These are phyloP conservation scores for Pseudomonodictys pantanalensis DNA, from an alignment of 495 filamentous ascomycete species.

Conservation along the genomic window DNA sequence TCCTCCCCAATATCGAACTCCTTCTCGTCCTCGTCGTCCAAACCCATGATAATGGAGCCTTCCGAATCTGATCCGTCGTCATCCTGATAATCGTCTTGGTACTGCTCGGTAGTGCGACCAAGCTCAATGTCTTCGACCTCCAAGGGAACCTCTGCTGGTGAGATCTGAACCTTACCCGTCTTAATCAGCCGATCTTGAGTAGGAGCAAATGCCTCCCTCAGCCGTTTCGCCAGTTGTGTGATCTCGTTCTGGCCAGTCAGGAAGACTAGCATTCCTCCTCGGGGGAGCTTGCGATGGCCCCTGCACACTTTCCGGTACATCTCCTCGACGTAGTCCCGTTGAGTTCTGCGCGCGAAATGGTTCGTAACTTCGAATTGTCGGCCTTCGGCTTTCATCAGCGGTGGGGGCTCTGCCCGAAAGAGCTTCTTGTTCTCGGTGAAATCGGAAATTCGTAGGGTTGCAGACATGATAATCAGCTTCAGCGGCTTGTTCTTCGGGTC, in stretches of 20 bases:
- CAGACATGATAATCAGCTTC: conserved; percentile 98
- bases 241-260: conserved; percentile 95
- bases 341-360: conserved; percentile 82
- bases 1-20: conserved; percentile 58
- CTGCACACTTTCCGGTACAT: conserved; percentile 80
- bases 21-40: conserved; percentile 54
- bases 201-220: conserved; percentile 69
- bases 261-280: conserved; percentile 92
- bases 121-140: conserved; percentile 88
- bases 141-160: conserved; percentile 72
- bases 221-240: conserved; percentile 65
- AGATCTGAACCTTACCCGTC: conserved; percentile 65
- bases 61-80: conserved; percentile 42
- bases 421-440: conserved; percentile 80
- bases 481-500: conserved; percentile 61
- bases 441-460: conserved; percentile 85
- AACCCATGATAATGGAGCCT: conserved; percentile 43
- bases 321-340: conserved; percentile 85
- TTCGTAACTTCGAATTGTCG: conserved; percentile 85
- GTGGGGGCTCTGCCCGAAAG: conserved; percentile 72
- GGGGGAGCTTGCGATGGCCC: conserved; percentile 86
- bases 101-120: conserved; percentile 45
- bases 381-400: conserved; percentile 88
- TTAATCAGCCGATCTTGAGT: conserved; percentile 51
- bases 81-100: conserved; percentile 34